Conservation (phyloP, 129 eudicot genomes). For the Tagetes patula region DNA sequence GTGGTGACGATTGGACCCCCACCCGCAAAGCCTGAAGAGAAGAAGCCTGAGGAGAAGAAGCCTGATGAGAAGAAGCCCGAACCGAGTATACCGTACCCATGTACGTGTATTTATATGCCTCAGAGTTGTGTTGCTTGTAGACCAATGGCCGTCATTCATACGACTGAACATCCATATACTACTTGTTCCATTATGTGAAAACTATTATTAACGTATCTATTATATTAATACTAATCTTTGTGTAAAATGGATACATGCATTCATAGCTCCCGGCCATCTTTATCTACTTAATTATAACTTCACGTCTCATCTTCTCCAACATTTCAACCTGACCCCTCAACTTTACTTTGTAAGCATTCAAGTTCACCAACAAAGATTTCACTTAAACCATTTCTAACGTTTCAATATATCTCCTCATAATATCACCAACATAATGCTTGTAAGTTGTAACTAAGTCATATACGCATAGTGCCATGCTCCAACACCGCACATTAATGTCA, state of each 20-base stretch:
- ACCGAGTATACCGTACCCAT: background rate
- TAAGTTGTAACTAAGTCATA: no score
- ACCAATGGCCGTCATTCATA: slow-evolving; percentile 24
- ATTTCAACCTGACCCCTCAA: no score
- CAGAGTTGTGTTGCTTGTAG: background rate
- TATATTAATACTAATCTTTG: background rate
- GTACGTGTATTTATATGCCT: background rate
- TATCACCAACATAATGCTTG: no score
- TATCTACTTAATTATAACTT: no score
- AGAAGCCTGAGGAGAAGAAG: slow-evolving; percentile 40
- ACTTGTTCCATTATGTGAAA: slow-evolving; percentile 35
- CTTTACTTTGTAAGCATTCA: no score
- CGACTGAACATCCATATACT: slow-evolving; percentile 18
- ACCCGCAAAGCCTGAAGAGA: slow-evolving; percentile 38
- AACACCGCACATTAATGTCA: no score
- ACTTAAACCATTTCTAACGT: no score
- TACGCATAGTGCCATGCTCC: no score
- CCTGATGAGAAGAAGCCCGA: slow-evolving; percentile 27
- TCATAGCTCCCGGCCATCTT: no score
- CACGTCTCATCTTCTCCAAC: no score
- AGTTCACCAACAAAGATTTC: no score
- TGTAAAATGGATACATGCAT: background rate
- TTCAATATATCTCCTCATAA: no score
- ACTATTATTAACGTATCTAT: background rate
- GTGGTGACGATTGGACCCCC: slow-evolving; percentile 71